Base-by-base conservation (phyloP, 805 yeast genomes). In the Pichia californica region DNA sequence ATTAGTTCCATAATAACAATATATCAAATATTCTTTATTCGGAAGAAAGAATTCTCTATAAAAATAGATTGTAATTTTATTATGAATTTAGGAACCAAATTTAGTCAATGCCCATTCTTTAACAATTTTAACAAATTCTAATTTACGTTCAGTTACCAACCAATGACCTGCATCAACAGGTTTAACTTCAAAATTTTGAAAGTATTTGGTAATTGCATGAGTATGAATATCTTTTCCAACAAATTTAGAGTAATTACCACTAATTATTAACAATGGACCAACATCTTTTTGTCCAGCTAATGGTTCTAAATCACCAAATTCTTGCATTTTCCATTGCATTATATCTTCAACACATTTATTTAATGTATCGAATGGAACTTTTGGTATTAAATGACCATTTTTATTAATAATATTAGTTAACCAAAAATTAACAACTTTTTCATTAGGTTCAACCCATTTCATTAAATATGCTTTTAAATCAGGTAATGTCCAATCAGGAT, bases 111-210 rank as follows among this genome's bases (percentile, higher is more conserved):
- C 40, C 66, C 64, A 89, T 21, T 79, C 81, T 26, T 67, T 68
- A 10, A 85, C 76, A 7, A 69, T 62, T 8, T 70, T 73, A 33
- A 84, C 70, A 52, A 91, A 88, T 55, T 81, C 88, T 15, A 69
- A 52, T 5, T 95, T 91, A 51, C 80, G 79, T 56, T 89, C 96
- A 30, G 86, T 77, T 46, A 89, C 85, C 4, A 89, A 76, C 95
- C 97, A 91, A 62, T 91, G 99, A 5, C 96, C 95, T 2, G 87
- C 73, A 28, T 85, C 80, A 21, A 93, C 68, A 52, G 82, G 91
- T 39, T 73, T 66, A 13, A 83, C 64, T 46, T 77, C 81, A 55
- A 81, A 85, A 31, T 71, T 68, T 1, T 95, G 89, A 59, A 88
- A 91, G 53, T 44, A 45, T 7, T 35, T 38, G 1, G 32, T 6